Evolutionary conservation across 345 rosid genomes (phyloP).

Genomic region (Syzygium aqueum): DNA sequence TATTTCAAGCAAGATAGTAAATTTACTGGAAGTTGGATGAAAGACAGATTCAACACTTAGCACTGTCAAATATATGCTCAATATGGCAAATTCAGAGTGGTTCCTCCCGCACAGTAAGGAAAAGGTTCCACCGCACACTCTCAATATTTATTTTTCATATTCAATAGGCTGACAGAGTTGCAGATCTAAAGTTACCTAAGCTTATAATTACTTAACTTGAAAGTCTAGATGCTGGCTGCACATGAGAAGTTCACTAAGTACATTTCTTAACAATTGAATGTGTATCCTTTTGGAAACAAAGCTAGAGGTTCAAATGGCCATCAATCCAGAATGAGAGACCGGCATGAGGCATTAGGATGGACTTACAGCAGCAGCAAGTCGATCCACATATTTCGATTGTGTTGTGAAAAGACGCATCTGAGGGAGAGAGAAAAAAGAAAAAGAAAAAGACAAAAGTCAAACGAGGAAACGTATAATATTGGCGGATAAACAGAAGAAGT

Average conservation of each 20-base stretch:
- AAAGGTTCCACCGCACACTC: background rate
- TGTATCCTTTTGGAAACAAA: background rate
- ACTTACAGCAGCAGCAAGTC: conserved; percentile 67
- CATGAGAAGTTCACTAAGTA: background rate
- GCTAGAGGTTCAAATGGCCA: background rate
- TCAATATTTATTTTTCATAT: background rate
- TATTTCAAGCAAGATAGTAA: background rate
- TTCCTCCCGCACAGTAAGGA: background rate
- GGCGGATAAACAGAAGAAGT: background rate
- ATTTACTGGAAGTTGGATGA: background rate
- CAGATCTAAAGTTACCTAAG: background rate
- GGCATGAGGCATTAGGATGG: background rate
- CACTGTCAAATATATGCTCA: background rate
- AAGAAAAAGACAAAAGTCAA: background rate
- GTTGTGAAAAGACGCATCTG: conserved; percentile 78
- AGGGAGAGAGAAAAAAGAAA: background rate
- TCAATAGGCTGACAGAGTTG: background rate
- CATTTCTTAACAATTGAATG: background rate
- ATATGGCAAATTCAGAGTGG: background rate
- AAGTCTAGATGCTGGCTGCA: background rate
- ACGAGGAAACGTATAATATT: background rate
- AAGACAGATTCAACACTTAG: background rate
- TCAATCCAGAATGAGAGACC: background rate
- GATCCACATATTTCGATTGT: conserved; percentile 76
- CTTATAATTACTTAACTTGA: background rate